phyloP scores from a whole-genome alignment of 2,329 filamentous ascomycete species.

The Gaeumannomyces tritici region DNA sequence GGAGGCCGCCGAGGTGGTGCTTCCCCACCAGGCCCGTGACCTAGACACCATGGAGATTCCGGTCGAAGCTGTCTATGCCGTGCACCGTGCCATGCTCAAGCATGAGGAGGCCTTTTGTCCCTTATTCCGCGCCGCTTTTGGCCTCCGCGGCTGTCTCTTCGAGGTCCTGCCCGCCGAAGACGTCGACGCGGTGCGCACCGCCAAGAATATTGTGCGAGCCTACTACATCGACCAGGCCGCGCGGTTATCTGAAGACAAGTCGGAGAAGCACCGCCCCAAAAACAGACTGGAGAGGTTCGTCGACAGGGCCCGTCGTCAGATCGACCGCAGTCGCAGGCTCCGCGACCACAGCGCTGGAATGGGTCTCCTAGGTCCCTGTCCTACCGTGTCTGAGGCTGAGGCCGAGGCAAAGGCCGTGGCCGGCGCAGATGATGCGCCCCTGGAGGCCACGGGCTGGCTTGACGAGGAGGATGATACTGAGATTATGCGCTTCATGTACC shows the following conservation, averaged over 20 bases:
- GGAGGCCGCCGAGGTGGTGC: background rate
- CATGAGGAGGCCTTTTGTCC: constrained; percentile 53
- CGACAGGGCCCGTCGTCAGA: constrained; percentile 34
- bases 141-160: constrained; percentile 41
- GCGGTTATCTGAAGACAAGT: constrained; percentile 12
- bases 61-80: constrained; percentile 51
- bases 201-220: constrained; percentile 41
- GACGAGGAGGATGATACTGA: constrained; percentile 37
- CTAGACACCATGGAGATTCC: constrained; percentile 25
- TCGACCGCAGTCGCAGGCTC: constrained; percentile 39
- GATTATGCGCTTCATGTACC: constrained; percentile 59
- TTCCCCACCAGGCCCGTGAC: background rate
- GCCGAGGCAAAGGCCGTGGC: background rate
- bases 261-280: constrained; percentile 7
- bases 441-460: background rate
- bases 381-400: background rate
- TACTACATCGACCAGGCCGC: constrained; percentile 32
- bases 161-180: constrained; percentile 50
- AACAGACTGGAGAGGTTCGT: constrained; percentile 34
- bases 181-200: constrained; percentile 37
- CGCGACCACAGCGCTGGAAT: constrained; percentile 18
- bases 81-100: constrained; percentile 53
- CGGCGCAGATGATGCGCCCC: background rate
- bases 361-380: constrained; percentile 18
- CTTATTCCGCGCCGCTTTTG: constrained; percentile 34